A percentile compares a stretch with the other conserved stretches of the same genome.
These are phyloP conservation scores for Biancaea sappan DNA, from an alignment of 306 rosid genomes.

Conservation along the genomic window DNA sequence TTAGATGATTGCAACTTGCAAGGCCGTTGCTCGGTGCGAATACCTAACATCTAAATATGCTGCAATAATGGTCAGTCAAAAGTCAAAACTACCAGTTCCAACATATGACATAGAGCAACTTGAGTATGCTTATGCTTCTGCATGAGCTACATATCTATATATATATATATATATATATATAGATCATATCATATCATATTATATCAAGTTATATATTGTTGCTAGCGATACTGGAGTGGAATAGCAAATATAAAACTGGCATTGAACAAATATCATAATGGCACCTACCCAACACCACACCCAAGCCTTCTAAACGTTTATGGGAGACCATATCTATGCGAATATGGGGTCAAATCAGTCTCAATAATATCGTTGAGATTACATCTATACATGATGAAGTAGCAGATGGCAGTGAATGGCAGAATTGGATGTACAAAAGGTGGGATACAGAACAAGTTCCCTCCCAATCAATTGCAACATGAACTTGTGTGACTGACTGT, in stretches of 20 bases:
- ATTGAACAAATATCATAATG: background rate
- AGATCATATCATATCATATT: no score
- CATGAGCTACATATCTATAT: background rate
- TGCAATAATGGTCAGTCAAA: background rate
- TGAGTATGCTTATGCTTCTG: background rate
- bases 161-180: no score
- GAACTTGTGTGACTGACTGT: conserved; percentile 53
- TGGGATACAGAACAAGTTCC: background rate
- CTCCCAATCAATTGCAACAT: conserved; percentile 51
- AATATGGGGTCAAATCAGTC: background rate
- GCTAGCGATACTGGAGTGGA: background rate
- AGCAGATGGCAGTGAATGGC: conserved; percentile 4
- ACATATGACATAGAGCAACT: background rate
- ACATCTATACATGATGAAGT: conserved; percentile 39
- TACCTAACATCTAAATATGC: background rate
- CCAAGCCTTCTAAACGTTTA: background rate
- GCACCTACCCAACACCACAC: background rate
- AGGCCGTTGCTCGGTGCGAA: background rate
- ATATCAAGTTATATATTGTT: background rate
- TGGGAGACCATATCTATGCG: background rate
- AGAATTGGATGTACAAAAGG: conserved; percentile 22
- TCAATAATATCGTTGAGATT: conserved; percentile 13
- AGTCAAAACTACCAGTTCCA: background rate
- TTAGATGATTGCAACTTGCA: background rate
- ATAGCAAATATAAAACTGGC: background rate